Percentiles rank a stretch among this genome's conserved stretches.
Evolutionary conservation across 129 eudicot genomes (phyloP).

Genomic region (Gnaphalium uliginosum): DNA sequence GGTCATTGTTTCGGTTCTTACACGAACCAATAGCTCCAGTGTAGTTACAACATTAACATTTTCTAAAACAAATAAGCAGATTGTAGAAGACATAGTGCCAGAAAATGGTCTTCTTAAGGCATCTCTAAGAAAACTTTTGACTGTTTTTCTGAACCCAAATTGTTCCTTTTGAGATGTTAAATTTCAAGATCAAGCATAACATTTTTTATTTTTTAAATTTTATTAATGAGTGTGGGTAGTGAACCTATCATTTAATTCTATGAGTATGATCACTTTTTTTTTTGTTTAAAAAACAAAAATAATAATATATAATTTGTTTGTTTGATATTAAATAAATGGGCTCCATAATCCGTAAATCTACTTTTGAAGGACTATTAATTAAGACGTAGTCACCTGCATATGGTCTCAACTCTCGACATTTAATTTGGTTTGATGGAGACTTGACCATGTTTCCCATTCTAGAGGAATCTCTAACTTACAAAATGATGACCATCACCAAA

Average conservation of each 20-base stretch:
- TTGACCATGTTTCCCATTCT: constrained; percentile 21
- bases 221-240: background rate
- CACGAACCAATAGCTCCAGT: background rate
- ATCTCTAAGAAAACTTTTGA: too few relatives aligned
- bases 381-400: constrained; percentile 14
- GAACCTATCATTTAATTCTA: too few relatives aligned
- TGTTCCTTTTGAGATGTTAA: too few relatives aligned
- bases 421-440: constrained; percentile 14
- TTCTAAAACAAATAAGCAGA: background rate
- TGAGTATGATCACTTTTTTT: too few relatives aligned
- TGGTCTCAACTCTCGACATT: constrained; percentile 6
- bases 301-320: background rate
- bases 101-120: too few relatives aligned
- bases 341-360: constrained; percentile 7
- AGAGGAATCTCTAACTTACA: constrained; percentile 30
- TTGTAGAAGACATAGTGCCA: background rate
- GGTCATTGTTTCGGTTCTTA: background rate
- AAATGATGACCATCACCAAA: constrained; percentile 12
- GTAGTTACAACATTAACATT: background rate
- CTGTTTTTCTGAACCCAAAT: too few relatives aligned
- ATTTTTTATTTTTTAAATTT: too few relatives aligned
- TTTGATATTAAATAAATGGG: constrained; percentile 5
- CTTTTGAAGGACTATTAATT: constrained; percentile 16
- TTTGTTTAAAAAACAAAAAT: too few relatives aligned
- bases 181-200: too few relatives aligned